Base-by-base conservation (phyloP, 140 eudicot genomes). In the Cichorium intybus region DNA sequence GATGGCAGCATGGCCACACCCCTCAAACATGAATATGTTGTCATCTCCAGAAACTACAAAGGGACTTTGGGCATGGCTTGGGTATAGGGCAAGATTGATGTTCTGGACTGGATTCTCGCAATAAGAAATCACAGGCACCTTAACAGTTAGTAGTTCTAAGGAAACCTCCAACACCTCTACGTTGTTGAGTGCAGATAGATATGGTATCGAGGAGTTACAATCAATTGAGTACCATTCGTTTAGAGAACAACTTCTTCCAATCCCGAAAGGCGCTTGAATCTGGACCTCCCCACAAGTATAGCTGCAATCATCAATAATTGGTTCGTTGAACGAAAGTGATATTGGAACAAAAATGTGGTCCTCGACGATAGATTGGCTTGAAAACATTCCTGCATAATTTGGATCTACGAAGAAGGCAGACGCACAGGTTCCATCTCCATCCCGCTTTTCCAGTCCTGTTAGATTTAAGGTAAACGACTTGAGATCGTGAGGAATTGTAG, bases 1-100 rank as follows among this genome's bases (percentile, higher is more conserved):
- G 56, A 72, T 46, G 6, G 55, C 20, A 11, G 71, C 71, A 28
- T 72, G 55, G 5, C 77, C 71, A 46, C 77, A 72, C 37, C 68
- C 75, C 45, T 35, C 43, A 5, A 57, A 23, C 1, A 43, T 11
- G 10, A 69, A 57, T 18, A 6, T 21, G 14, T 69, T 69, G 12
- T 56, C 24, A 17, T 8, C 34, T 27, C n/a, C 29, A 15, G 75
- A 69, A n/a, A 26, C 56, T 3, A 69, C 31, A 37, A 69, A 69
- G 0, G 75, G 75, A 14, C 48, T 69, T 15, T 33, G 4, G 39
- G 23, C 56, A 28, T n/a, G n/a, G n/a, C n/a, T n/a, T n/a, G n/a
- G n/a, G n/a, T 3, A 43, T 2, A 16, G 6, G 24, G n/a, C 31
- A 10, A 6, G 46, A 17, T 28, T 29, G 6, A 34, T 41, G n/a